Conservation (phyloP, 306 rosid species). For the Urtica urens region DNA sequence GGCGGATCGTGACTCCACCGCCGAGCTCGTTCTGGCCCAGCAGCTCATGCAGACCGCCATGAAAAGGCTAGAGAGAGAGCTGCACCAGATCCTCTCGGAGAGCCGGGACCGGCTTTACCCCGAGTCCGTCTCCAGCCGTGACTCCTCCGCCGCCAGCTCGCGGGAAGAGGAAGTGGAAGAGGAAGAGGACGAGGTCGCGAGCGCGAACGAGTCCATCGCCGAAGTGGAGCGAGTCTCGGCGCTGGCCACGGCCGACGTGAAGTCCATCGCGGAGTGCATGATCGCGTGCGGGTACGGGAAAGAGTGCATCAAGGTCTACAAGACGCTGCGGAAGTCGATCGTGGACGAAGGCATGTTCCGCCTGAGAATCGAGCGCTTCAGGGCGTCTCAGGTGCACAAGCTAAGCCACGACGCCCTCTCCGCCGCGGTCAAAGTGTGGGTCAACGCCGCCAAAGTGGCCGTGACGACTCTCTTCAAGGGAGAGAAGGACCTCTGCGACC, state of each 20-base stretch:
- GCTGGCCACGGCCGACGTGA: constrained; percentile 26
- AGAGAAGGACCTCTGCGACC: constrained; percentile 35
- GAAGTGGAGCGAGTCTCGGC: constrained; percentile 22
- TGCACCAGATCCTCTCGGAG: constrained; percentile 25
- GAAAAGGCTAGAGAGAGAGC: constrained; percentile 39
- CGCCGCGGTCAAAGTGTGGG: constrained; percentile 25
- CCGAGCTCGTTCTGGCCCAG: constrained; percentile 32
- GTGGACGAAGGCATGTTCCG: constrained; percentile 34
- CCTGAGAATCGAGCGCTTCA: constrained; percentile 29
- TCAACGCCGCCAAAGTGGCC: constrained; percentile 21
- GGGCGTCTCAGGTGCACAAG: constrained; percentile 25
- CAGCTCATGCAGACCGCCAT: constrained; percentile 40
- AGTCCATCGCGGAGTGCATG: constrained; percentile 52
- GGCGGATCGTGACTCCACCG: constrained; percentile 10
- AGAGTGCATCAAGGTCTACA: constrained; percentile 37
- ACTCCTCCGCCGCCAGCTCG: constrained; percentile 15
- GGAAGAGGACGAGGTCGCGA: constrained; percentile 14
- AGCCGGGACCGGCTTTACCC: constrained; percentile 30
- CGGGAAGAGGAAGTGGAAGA: constrained; percentile 13
- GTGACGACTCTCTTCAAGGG: constrained; percentile 32
- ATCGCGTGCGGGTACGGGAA: constrained; percentile 39
- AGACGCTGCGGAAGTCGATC: constrained; percentile 24
- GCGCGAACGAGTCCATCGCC: constrained; percentile 5
- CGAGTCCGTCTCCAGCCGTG: constrained; percentile 24
- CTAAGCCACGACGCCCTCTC: constrained; percentile 24